Base-by-base conservation (phyloP, 2,329 filamentous ascomycete species). In the Cyanodermella asteris region DNA sequence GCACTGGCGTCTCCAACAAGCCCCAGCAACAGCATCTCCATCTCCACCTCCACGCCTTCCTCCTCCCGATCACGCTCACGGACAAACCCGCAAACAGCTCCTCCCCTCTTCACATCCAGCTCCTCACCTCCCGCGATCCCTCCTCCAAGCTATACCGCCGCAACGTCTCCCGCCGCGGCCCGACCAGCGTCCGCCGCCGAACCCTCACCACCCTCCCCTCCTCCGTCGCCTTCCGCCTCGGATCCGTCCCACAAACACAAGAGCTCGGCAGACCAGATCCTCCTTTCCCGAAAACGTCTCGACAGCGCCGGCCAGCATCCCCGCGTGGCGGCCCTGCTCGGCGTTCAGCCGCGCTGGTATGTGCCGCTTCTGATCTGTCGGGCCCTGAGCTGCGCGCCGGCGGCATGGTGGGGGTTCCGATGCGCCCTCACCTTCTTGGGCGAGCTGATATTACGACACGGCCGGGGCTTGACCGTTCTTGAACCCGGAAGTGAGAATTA, bases 281-380 rank as follows among this genome's bases (percentile, higher is more conserved):
- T 16, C 22, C 11, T 22, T 7, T 50, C n/a, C n/a, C n/a, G n/a
- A n/a, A n/a, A n/a, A n/a, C n/a, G n/a, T n/a, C n/a, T n/a, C n/a
- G n/a, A n/a, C n/a, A n/a, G n/a, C n/a, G n/a, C 49, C 18, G 45
- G 50, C 26, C 56, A 80, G 21, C 74, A 81, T 40, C 76, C 76
- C 8, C 73, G 75, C 28, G 67, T 84, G 28, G 76, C 76, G 33
- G 73, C 81, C 37, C 63, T 78, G 16, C 60, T 84, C 23, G 75
- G 76, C 25, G 65, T 87, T 10, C 68, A 72, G 27, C 58, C 59
- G 33, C 59, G 58, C 32, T 84, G 75, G 71, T 71, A 82, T 43
- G 56, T 73, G 20, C 70, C 72, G 29, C 59, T 84, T 27, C 66
- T 80, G 34, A 54, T 72, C 33, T 70, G 73, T 36, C 68, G 77